Conservation (phyloP, 768 basidiomycete species). For the Saitozyma sp. region DNA sequence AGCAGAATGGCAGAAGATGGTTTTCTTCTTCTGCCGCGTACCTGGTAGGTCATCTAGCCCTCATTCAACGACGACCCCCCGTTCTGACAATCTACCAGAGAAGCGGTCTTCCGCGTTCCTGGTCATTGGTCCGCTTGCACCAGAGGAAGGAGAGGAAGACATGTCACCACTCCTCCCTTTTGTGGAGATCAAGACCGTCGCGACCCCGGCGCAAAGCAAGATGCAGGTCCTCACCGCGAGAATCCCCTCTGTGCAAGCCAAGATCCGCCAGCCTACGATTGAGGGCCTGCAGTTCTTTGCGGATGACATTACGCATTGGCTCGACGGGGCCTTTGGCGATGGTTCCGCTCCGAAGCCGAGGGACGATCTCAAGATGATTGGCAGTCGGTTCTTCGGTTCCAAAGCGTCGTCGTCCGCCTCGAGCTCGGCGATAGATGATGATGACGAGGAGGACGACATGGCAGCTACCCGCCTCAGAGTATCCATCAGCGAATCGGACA, state of each 20-base stretch:
- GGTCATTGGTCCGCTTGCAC: slow-evolving; percentile 42
- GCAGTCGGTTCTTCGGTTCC: slow-evolving; percentile 64
- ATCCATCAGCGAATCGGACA: slow-evolving; percentile 48
- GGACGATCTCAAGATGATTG: slow-evolving; percentile 65
- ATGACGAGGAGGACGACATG: slow-evolving; percentile 18
- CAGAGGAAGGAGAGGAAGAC: slow-evolving; percentile 32
- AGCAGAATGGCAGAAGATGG: slow-evolving; percentile 40
- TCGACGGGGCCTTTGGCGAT: slow-evolving; percentile 57
- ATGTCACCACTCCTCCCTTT: slow-evolving; percentile 27
- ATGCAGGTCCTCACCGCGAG: slow-evolving; percentile 30
- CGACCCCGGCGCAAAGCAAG: slow-evolving; percentile 5
- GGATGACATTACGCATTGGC: slow-evolving; percentile 77
- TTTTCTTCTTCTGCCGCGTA: slow-evolving; percentile 42
- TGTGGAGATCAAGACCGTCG: slow-evolving; percentile 18
- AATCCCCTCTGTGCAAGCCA: slow-evolving; percentile 64
- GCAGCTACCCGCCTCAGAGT: slow-evolving; percentile 22
- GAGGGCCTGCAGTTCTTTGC: slow-evolving; percentile 84
- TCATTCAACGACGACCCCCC: not conserved
- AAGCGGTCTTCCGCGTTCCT: slow-evolving; percentile 40
- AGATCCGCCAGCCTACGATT: slow-evolving; percentile 60
- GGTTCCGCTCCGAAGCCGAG: slow-evolving; percentile 53
- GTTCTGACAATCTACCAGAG: slow-evolving; percentile 18
- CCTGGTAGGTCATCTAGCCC: slow-evolving; percentile 23
- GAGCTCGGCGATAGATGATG: slow-evolving; percentile 32
- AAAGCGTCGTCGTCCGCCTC: slow-evolving; percentile 40